Conservation (phyloP, 2,329 filamentous ascomycete genomes). For the Calonectria pauciramosa region DNA sequence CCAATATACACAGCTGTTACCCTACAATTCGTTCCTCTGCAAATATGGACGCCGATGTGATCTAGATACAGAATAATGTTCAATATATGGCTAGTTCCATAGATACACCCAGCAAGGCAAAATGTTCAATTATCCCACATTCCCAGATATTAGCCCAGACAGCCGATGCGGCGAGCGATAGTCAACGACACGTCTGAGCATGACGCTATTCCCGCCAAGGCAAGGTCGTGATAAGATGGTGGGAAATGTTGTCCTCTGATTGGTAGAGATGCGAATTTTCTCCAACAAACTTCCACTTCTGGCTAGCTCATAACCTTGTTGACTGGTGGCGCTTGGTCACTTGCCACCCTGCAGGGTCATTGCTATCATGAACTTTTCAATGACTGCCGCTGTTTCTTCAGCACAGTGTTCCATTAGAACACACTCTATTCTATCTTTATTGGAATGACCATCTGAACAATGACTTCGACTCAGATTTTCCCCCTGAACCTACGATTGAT, state of each 20-base stretch:
- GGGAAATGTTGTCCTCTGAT: not conserved
- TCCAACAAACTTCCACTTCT: slow-evolving; percentile 4
- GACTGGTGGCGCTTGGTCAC: not conserved
- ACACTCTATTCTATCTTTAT: not conserved
- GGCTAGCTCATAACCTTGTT: not conserved
- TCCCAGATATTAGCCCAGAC: too few relatives aligned
- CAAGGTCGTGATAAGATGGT: not conserved
- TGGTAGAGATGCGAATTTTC: not conserved
- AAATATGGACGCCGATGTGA: not conserved
- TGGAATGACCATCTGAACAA: not conserved
- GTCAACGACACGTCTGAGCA: not conserved
- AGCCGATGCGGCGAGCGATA: not conserved
- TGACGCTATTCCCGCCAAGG: not conserved
- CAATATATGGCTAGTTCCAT: not conserved
- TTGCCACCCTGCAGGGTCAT: not conserved
- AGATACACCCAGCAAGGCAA: not conserved
- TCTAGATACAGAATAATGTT: not conserved
- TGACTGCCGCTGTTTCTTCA: not conserved
- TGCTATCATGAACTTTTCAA: not conserved
- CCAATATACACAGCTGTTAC: not conserved
- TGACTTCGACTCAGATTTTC: not conserved
- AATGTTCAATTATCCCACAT: not conserved
- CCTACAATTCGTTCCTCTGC: not conserved
- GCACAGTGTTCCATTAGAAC: not conserved
- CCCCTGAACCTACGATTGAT: not conserved